A percentile compares a stretch with the other conserved stretches of the same genome.
Evolutionary conservation across 257 asterid species (phyloP).

Genomic region (Coffea canephora): DNA sequence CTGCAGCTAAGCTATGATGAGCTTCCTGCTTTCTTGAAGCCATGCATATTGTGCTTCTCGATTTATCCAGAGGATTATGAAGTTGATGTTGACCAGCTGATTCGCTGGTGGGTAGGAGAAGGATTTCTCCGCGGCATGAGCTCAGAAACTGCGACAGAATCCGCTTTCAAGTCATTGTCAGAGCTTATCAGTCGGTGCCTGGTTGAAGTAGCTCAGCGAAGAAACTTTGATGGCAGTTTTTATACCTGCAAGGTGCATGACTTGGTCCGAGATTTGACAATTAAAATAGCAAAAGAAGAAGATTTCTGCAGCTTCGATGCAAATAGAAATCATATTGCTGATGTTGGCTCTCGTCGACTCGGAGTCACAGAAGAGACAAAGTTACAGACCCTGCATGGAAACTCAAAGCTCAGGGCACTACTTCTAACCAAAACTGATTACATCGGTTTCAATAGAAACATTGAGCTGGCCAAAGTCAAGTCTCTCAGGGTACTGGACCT

Average conservation of each 20-base stretch:
- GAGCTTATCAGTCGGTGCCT: constrained; percentile 28
- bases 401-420: constrained; percentile 26
- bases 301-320: constrained; percentile 18
- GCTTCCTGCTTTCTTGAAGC: constrained; percentile 29
- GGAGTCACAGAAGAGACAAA: constrained; percentile 22
- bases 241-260: constrained; percentile 30
- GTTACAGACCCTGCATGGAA: constrained; percentile 16
- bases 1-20: constrained; percentile 33
- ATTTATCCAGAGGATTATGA: constrained; percentile 32
- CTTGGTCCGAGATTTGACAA: constrained; percentile 29
- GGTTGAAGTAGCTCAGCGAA: constrained; percentile 19
- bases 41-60: constrained; percentile 26
- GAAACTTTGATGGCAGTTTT: constrained; percentile 26
- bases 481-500: constrained; percentile 34
- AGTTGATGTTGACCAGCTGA: constrained; percentile 24
- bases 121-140: constrained; percentile 23
- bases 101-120: constrained; percentile 31
- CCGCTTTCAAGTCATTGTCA: constrained; percentile 17
- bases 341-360: constrained; percentile 21
- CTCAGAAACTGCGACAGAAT: constrained; percentile 20
- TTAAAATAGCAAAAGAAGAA: constrained; percentile 23
- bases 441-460: constrained; percentile 18
- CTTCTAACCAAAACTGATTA: constrained; percentile 14
- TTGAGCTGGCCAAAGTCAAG: constrained; percentile 25
- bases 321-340: constrained; percentile 8